Percentiles rank a stretch among this genome's conserved stretches.
phyloP scores from a whole-genome alignment of 2,329 filamentous ascomycete genomes.

The Aspergillus texensis region DNA sequence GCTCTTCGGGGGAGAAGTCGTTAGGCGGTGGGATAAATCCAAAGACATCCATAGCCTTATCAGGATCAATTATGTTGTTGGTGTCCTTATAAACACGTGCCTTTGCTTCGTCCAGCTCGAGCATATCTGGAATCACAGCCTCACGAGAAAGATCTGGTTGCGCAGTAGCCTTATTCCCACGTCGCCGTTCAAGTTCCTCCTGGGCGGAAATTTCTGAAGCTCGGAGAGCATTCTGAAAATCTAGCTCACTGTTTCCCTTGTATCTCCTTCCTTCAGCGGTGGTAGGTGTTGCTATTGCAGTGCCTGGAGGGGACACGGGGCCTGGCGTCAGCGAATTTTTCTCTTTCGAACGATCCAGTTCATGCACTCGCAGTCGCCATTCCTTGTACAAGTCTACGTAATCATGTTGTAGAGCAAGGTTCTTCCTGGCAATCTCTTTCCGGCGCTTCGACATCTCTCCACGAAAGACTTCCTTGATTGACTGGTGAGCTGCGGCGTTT shows the following conservation, averaged over 20 bases:
- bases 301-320: constrained; percentile 38
- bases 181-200: constrained; percentile 50
- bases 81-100: constrained; percentile 49
- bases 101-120: constrained; percentile 43
- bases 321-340: constrained; percentile 41
- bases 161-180: constrained; percentile 47
- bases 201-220: constrained; percentile 52
- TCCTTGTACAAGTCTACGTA: constrained; percentile 47
- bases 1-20: constrained; percentile 52
- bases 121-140: constrained; percentile 52
- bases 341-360: constrained; percentile 46
- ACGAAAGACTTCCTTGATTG: constrained; percentile 42
- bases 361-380: constrained; percentile 48
- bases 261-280: constrained; percentile 45
- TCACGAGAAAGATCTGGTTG: constrained; percentile 49
- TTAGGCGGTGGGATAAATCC: constrained; percentile 49
- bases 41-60: constrained; percentile 46
- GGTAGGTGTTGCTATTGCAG: constrained; percentile 33
- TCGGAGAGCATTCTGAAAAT: constrained; percentile 51
- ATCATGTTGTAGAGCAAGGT: constrained; percentile 43
- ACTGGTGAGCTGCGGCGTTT: constrained; percentile 40
- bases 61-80: constrained; percentile 45
- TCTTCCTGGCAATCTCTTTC: constrained; percentile 42
- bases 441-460: constrained; percentile 42
- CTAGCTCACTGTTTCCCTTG: constrained; percentile 53